These are phyloP conservation scores for Cryphonectria parasitica DNA, from an alignment of 2,329 filamentous ascomycete genomes.

Conservation along the genomic window DNA sequence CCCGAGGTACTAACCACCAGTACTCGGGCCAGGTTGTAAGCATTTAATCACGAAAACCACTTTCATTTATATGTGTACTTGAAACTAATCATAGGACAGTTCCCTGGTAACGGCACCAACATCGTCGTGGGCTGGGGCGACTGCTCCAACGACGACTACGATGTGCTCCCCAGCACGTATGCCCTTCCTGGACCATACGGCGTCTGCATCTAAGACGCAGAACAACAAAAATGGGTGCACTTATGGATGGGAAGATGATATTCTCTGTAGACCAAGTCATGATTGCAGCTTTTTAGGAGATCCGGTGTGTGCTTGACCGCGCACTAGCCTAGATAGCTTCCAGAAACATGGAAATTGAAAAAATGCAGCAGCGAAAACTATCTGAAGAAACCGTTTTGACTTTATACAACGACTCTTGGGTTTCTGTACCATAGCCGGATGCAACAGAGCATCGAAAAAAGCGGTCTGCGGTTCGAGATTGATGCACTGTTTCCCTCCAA, in stretches of 20 bases:
- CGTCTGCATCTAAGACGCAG: neutral
- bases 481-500: neutral
- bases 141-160: neutral
- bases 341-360: neutral
- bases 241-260: neutral
- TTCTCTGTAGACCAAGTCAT: neutral
- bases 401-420: neutral
- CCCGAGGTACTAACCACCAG: neutral
- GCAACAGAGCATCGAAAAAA: neutral
- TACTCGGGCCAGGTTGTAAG: conserved; percentile 3
- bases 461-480: neutral
- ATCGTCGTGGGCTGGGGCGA: neutral
- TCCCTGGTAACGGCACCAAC: conserved; percentile 3
- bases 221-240: neutral
- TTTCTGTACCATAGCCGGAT: too few species aligned
- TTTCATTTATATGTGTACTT: neutral
- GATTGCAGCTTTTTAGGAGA: neutral
- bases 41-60: neutral
- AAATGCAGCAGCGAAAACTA: neutral
- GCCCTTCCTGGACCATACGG: neutral
- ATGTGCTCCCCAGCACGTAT: conserved; percentile 1
- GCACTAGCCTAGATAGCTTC: neutral
- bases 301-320: neutral
- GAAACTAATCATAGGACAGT: neutral
- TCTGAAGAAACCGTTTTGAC: neutral